A percentile compares a stretch with the other conserved stretches of the same genome.
phyloP scores from a whole-genome alignment of 106 monocot species.

The Apostasia shenzhenica region DNA sequence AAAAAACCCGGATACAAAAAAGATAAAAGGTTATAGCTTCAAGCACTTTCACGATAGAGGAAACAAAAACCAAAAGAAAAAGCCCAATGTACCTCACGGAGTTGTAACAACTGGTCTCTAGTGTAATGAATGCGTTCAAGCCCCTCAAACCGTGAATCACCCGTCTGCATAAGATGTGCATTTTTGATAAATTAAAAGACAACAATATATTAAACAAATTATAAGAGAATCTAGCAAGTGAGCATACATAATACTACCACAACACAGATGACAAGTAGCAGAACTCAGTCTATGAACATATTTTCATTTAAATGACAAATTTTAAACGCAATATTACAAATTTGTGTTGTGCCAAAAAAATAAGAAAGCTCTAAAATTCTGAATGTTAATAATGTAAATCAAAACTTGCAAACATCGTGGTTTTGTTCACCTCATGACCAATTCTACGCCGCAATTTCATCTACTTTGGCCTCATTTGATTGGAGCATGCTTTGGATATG shows the following conservation, averaged over 20 bases:
- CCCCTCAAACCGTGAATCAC: conserved; percentile 54
- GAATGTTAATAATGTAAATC: background rate
- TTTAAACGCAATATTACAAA: background rate
- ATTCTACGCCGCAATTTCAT: no score
- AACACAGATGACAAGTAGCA: background rate
- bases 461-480: no score
- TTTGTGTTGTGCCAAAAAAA: background rate
- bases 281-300: background rate
- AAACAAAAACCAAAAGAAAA: conserved; percentile 1
- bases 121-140: conserved; percentile 53
- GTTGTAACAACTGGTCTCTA: conserved; percentile 64
- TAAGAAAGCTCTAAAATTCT: background rate
- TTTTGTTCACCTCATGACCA: no score
- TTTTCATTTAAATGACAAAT: background rate
- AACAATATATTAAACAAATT: background rate
- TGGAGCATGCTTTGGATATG: no score
- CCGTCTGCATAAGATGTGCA: conserved; percentile 27
- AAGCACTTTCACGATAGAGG: background rate
- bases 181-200: background rate
- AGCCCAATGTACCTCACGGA: conserved; percentile 48
- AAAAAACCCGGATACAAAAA: no score
- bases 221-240: background rate
- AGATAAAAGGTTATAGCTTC: no score
- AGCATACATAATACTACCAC: background rate
- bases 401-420: background rate